A percentile compares a stretch with the other conserved stretches of the same genome.
Evolutionary conservation across 2,329 filamentous ascomycete species (phyloP).

Genomic region (Kalmusia sp.): DNA sequence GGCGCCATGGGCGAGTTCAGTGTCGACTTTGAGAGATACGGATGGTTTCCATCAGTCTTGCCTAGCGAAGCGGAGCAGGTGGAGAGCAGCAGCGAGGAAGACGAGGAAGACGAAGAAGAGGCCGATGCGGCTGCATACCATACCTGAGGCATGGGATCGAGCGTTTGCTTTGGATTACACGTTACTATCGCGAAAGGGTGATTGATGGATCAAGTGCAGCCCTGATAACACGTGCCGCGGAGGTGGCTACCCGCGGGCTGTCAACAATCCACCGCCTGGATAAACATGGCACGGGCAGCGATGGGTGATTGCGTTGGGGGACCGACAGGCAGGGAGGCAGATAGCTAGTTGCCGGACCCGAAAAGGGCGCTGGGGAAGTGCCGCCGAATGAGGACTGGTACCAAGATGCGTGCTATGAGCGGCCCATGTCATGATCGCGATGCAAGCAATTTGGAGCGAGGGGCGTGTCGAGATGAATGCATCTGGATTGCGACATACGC

Average conservation of each 20-base stretch:
- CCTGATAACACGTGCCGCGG: neutral
- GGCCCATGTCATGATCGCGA: conserved; percentile 25
- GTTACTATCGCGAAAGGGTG: conserved; percentile 2
- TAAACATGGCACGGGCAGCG: conserved; percentile 3
- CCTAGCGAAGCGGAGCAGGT: conserved; percentile 54
- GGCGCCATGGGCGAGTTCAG: conserved; percentile 56
- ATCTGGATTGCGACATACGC: conserved; percentile 18
- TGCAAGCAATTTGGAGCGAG: conserved; percentile 16
- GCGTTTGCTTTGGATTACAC: conserved; percentile 10
- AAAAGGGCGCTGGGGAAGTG: conserved; percentile 13
- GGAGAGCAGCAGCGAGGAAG: conserved; percentile 42
- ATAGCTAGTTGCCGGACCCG: conserved; percentile 12
- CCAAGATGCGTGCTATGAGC: conserved; percentile 29
- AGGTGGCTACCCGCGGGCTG: neutral
- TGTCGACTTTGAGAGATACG: conserved; percentile 55
- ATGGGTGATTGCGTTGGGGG: conserved; percentile 7
- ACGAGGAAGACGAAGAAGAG: conserved; percentile 36
- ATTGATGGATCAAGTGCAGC: neutral
- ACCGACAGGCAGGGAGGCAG: conserved; percentile 2
- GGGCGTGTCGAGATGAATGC: conserved; percentile 26
- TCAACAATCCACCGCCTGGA: neutral
- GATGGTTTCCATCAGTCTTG: conserved; percentile 60
- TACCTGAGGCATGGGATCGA: conserved; percentile 29
- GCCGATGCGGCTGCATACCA: conserved; percentile 40
- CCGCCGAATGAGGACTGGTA: conserved; percentile 35